Evolutionary conservation across 257 asterid species (phyloP), one percentile per base, ranked within the genome.

Genomic region (Plectranthus barbatus): DNA sequence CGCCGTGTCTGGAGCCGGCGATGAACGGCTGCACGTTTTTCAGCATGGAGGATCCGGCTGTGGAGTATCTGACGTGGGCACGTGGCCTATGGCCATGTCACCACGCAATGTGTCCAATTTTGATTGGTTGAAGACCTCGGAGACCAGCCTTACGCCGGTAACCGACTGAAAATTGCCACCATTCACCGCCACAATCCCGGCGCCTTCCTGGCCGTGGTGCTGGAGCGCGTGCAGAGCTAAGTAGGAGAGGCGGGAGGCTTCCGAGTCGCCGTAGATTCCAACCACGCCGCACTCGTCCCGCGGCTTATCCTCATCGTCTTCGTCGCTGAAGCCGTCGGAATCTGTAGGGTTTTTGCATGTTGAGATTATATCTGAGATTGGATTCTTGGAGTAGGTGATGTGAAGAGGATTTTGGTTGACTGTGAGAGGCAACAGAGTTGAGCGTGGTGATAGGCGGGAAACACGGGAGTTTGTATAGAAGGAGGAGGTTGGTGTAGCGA

Each of bases 171-270:
- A 78, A 26, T 87, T 80, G 75, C 76, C 75, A 33, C 84, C 86
- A 51, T 84, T 75, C 8, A 85, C 95, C 10, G 90, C 70, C 3
- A 91, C 98, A 15, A 91, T 91, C 6, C 97, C 97, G 3, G 97
- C 96, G 17, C 97, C 97, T 63, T 87, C 97, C 53, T 91, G 97
- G 13, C 97, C 97, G 26, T 96, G 91, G n/a, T n/a, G n/a, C n/a
- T n/a, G n/a, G n/a, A n/a, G n/a, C n/a, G n/a, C n/a, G n/a, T n/a
- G n/a, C n/a, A 77, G 95, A 3, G 98, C 85, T 11, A 88, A 72
- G 58, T 87, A 91, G 73, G 86, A 70, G 53, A 91, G 88, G 5
- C 98, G 94, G 24, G 98, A 77, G 19, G 98, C 94, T 70, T 91
- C 96, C 0, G 96, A 80, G 80, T 91, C 98, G 33, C 96, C 96